These are phyloP conservation scores for Oryza glaberrima DNA, from an alignment of 176 grass and related monocot species.

Conservation along the genomic window DNA sequence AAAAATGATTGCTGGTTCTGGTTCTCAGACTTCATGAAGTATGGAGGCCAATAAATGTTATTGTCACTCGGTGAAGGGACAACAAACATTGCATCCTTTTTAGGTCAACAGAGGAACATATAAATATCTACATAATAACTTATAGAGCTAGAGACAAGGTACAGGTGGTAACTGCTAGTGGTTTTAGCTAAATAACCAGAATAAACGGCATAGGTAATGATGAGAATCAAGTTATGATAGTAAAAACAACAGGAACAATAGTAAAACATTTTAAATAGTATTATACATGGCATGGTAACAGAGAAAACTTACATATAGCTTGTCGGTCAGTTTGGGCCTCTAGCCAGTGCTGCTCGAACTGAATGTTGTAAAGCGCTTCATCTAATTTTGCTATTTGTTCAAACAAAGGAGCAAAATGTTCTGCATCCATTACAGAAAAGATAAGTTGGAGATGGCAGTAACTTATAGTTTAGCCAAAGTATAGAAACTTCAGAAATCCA, in stretches of 20 bases:
- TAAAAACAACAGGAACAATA: not conserved
- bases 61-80: not conserved
- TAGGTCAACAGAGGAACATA: not conserved
- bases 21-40: not conserved
- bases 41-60: not conserved
- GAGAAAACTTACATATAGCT: conserved; percentile 66
- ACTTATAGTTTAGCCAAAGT: not conserved
- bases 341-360: conserved; percentile 99
- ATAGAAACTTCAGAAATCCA: conserved; percentile 21
- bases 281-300: not conserved
- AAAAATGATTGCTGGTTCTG: not conserved
- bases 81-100: not conserved
- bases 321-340: conserved; percentile 98
- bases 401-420: conserved; percentile 88
- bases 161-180: not conserved
- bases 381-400: conserved; percentile 98
- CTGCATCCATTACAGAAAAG: conserved; percentile 47
- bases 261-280: not conserved
- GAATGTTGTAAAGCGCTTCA: conserved; percentile 97
- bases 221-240: not conserved
- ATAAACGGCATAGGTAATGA: not conserved
- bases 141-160: not conserved
- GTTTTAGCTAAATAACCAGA: conserved; percentile 5
- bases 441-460: not conserved
- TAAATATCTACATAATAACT: not conserved